Base-by-base conservation (phyloP, 495 filamentous ascomycete species). In the Xylaria curta region DNA sequence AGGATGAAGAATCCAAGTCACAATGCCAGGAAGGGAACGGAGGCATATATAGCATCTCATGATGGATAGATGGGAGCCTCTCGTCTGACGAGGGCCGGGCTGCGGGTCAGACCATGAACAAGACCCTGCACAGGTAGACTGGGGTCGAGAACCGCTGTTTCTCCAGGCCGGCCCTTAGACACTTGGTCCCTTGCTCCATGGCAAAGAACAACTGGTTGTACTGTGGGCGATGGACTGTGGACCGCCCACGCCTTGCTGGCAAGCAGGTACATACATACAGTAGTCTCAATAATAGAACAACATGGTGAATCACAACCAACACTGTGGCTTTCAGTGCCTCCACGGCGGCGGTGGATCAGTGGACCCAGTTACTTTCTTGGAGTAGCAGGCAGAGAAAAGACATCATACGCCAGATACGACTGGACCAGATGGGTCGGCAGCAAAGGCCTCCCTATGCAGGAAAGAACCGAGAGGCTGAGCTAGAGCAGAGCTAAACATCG, bases 41-140 rank as follows among this genome's bases (percentile, higher is more conserved):
- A 68, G 74, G 47, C 63, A 77, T 78, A 78, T 79, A 79, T 79
- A 79, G 62, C 47, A 72, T 73, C 61, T 77, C 76, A 72, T 31
- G 47, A 70, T 63, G 54, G 58, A 68, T n/a, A 56, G 28, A 60
- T 24, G 62, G 21, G 64, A 75, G 58, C 73, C 73, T 77, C 66
- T 77, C 75, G 58, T 70, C 71, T 72, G 64, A 70, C 19, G 72
- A 75, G 26, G 24, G 67, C 54, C 73, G 51, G 64, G 69, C 28
- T 68, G 49, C 42, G 44, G 59, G 68, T 73, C 66, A 56, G 56
- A 61, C 69, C 68, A 63, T n/a, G 77, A 38, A 44, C 63, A 56
- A 70, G 71, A 64, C 74, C 69, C 44, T 53, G 68, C 58, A 72
- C 73, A 68, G 46, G 53, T 49, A 63, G 53, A 51, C 73, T 38